Evolutionary conservation across 805 yeast genomes (phyloP).

Genomic region (Kuraishia borneana): DNA sequence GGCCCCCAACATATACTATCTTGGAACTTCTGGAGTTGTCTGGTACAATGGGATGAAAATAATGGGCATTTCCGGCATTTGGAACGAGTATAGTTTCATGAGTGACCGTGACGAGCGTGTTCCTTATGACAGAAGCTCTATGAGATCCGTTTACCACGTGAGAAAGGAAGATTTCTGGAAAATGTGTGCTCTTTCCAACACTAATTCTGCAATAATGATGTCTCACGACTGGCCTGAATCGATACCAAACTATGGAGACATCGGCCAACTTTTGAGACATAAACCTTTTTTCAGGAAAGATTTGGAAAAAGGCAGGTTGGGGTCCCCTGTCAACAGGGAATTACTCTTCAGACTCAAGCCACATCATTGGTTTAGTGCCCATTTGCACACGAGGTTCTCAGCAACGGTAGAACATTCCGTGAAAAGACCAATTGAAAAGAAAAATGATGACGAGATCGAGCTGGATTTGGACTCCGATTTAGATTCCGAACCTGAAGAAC

Average conservation of each 20-base stretch:
- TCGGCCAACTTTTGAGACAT: slow-evolving; percentile 29
- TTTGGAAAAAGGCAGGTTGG: slow-evolving; percentile 46
- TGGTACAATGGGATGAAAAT: slow-evolving; percentile 70
- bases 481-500: slow-evolving; percentile 8
- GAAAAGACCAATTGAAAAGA: slow-evolving; percentile 5
- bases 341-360: slow-evolving; percentile 51
- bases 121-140: slow-evolving; percentile 35
- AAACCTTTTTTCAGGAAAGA: slow-evolving; percentile 68
- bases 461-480: slow-evolving; percentile 13
- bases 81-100: slow-evolving; percentile 37
- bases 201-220: slow-evolving; percentile 30
- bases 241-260: slow-evolving; percentile 55
- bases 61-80: slow-evolving; percentile 81
- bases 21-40: slow-evolving; percentile 70
- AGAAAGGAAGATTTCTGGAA: slow-evolving; percentile 54
- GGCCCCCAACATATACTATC: slow-evolving; percentile 74
- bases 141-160: slow-evolving; percentile 63
- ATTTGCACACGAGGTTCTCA: slow-evolving; percentile 64
- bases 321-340: slow-evolving; percentile 57
- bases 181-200: slow-evolving; percentile 25
- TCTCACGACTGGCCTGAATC: slow-evolving; percentile 96
- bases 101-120: slow-evolving; percentile 26
- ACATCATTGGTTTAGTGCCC: slow-evolving; percentile 77
- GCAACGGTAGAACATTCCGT: slow-evolving; percentile 39
- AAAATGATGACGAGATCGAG: slow-evolving; percentile 16